These are phyloP conservation scores for Globisporangium cylindrosporum DNA, from an alignment of 352 stramenopile genomes.

Conservation along the genomic window DNA sequence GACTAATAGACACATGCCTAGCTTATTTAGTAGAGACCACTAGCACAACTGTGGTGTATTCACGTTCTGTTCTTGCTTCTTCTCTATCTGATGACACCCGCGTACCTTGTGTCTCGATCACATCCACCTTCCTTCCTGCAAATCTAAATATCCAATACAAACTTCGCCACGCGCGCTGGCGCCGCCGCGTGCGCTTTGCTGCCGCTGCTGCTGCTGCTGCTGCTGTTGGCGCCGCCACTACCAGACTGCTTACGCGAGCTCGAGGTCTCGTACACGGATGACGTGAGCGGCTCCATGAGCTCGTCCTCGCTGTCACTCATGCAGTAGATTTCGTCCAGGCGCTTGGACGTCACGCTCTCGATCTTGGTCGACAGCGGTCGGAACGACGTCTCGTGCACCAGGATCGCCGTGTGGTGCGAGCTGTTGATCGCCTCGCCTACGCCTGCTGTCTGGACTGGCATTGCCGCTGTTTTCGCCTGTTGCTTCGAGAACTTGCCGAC, in stretches of 20 bases:
- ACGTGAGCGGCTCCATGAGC: constrained; percentile 55
- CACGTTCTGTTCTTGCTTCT: not conserved
- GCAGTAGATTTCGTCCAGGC: constrained; percentile 74
- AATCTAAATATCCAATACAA: constrained; percentile 38
- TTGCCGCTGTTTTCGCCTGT: constrained; percentile 2
- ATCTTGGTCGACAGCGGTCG: constrained; percentile 49
- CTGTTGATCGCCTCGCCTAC: constrained; percentile 40
- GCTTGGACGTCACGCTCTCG: constrained; percentile 46
- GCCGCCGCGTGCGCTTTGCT: constrained; percentile 15
- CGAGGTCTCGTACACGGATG: constrained; percentile 45
- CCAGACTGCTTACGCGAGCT: constrained; percentile 33
- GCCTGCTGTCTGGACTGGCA: constrained; percentile 14
- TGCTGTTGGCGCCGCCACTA: constrained; percentile 15
- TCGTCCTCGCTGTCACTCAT: constrained; percentile 89
- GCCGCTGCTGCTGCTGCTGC: constrained; percentile 8
- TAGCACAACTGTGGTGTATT: not conserved
- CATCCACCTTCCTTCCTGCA: not conserved
- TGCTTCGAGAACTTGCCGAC: constrained; percentile 15
- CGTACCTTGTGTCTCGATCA: not conserved
- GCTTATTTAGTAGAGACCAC: not conserved
- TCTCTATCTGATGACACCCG: not conserved
- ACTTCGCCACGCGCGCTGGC: constrained; percentile 53
- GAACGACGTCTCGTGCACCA: constrained; percentile 67
- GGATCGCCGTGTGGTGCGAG: constrained; percentile 44
- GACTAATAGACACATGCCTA: not conserved